Base-by-base conservation (phyloP, 352 stramenopile genomes). In the Phytophthora fragariaefolia region DNA sequence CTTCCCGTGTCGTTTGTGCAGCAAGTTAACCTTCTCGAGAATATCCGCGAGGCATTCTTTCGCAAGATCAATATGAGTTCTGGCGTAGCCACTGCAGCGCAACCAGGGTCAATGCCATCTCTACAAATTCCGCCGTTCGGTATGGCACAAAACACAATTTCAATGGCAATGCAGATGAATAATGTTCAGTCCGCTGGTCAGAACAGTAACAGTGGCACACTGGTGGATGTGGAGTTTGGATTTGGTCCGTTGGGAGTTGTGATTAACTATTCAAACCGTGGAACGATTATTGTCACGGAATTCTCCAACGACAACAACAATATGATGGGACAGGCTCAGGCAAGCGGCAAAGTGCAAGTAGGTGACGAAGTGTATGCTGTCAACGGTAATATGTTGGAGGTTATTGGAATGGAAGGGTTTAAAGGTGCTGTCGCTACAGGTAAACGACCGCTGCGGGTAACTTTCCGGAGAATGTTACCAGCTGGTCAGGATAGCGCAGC, bases 321-420 rank as follows among this genome's bases (percentile, higher is more conserved):
- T 4, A 69, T 77, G 52, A 87, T 93, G 58, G 86, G 86, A 9
- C 88, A 96, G 42, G 86, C 88, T 27, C 75, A 93, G 54, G 73
- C 74, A 17, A 91, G 82, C 3, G 88, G 86, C 2, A 90, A 92
- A 42, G 68, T 96, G 10, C 63, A 74, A 13, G 76, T 96, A 5
- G 85, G 84, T 6, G 88, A 96, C 38, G 82, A 93, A 67, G 80
- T 96, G 1, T 91, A 85, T 53, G 88, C 88, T 6, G 82, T 96
- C 18, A 95, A 95, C 62, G 80, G 79, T 4, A 77, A 80, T 12
- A 73, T 68, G 9, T 55, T 96, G 10, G 80, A 87, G 18, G 73
- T 76, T 22, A 91, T 92, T 50, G 85, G 85, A 2, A 92, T 96
- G 80, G 86, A 95, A 61, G 85, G 85, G 0, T 96, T 96, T 52